phyloP scores from a whole-genome alignment of 495 filamentous ascomycete genomes.

The Symbiotaphrina buchneri region DNA sequence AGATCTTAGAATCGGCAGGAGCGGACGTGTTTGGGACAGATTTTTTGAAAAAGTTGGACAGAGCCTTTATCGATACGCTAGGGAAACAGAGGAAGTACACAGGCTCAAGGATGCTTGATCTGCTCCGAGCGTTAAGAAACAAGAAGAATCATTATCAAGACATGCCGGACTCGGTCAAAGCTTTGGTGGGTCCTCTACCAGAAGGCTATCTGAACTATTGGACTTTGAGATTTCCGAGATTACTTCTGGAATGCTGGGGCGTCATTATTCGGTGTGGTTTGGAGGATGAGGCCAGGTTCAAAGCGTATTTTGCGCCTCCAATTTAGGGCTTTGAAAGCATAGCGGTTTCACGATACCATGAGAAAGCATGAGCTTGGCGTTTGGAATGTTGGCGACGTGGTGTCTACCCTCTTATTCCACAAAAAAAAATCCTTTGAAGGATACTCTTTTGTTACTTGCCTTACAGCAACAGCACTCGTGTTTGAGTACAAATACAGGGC shows the following conservation, averaged over 20 bases:
- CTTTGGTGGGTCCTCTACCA: slow-evolving; percentile 56
- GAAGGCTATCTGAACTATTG: slow-evolving; percentile 79
- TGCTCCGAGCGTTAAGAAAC: slow-evolving; percentile 79
- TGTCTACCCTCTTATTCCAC: too few relatives aligned
- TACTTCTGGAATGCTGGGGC: slow-evolving; percentile 62
- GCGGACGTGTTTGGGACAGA: slow-evolving; percentile 35
- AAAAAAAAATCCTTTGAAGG: too few relatives aligned
- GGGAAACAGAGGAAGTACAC: slow-evolving; percentile 95
- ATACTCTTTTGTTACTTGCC: too few relatives aligned
- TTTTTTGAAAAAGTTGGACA: slow-evolving; percentile 56
- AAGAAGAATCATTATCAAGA: slow-evolving; percentile 90
- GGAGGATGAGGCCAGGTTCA: slow-evolving; percentile 48
- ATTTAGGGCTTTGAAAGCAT: too few relatives aligned
- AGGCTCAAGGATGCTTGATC: slow-evolving; percentile 57
- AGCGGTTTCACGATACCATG: too few relatives aligned
- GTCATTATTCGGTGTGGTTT: slow-evolving; percentile 43
- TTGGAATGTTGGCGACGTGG: too few relatives aligned
- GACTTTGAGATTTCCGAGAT: slow-evolving; percentile 54
- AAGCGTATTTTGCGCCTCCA: slow-evolving; percentile 32
- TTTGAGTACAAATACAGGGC: too few relatives aligned
- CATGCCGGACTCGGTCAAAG: slow-evolving; percentile 58
- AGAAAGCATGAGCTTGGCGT: too few relatives aligned
- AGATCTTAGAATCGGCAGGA: slow-evolving; percentile 34
- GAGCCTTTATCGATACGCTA: slow-evolving; percentile 61
- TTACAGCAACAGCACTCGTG: too few relatives aligned